Evolutionary conservation across 2,329 filamentous ascomycete species (phyloP), one percentile per base, ranked within the genome.

Genomic region (Albifimbria verrucaria): DNA sequence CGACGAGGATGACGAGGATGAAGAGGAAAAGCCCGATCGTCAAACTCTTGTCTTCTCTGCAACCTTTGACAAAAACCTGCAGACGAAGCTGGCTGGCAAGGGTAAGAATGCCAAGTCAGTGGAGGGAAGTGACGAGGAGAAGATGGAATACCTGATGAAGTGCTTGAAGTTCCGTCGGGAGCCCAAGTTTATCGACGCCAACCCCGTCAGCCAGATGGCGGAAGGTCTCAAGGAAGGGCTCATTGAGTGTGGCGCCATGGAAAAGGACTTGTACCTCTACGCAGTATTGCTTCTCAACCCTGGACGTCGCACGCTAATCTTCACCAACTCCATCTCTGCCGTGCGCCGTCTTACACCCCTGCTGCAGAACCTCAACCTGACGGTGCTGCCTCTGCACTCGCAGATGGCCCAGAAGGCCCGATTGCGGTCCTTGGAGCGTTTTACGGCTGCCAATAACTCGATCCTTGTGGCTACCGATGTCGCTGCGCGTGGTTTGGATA

Each of bases 221-320:
- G 80, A 87, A 18, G 84, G 86, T 2, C 77, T 99, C 6, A 90
- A 88, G 57, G 94, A 99, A 73, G 92, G 92, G 1, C 79, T 99
- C 41, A 83, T 99, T 25, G 92, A 97, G 72, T 99, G 94, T 65
- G 88, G 85, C 39, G 90, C 91, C 6, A 92, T 92, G 72, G 94
- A 99, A 68, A 99, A 99, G 82, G 94, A 99, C 69, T 83, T 99
- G 10, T 97, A 93, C 60, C 86, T 97, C 41, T 99, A 99, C 72
- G 82, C 92, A 0, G 78, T 96, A 9, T 79, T 97, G 0, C 80
- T 97, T 2, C 84, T 96, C 52, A 89, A 96, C 66, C 86, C 90
- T 2, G 87, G 87, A 47, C 82, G 87, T 36, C 88, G 92, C 26
- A 92, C 90, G 1, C 78, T 99, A 3, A 85, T 99, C 47, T 99